These are phyloP conservation scores for Solidago caesia DNA, from an alignment of 129 eudicot species.

Conservation along the genomic window DNA sequence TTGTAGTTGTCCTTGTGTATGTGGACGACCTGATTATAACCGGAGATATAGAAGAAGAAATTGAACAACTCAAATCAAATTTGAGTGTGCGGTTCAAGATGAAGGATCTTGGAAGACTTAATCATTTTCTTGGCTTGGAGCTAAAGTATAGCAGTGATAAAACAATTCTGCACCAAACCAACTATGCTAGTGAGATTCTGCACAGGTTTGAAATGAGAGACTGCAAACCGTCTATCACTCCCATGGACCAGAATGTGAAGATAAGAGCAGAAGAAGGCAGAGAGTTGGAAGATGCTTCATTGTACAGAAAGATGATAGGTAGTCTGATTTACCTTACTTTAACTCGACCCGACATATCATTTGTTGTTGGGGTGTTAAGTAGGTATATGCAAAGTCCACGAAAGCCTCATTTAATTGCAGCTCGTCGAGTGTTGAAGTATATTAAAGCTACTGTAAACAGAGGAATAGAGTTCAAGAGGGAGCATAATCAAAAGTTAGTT, in stretches of 20 bases:
- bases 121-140: not conserved
- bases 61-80: not conserved
- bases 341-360: too few species aligned
- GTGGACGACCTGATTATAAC: not conserved
- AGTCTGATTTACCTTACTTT: not conserved
- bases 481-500: too few species aligned
- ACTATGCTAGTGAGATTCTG: not conserved
- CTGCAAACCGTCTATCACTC: not conserved
- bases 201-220: too few species aligned
- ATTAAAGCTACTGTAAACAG: too few species aligned
- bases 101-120: not conserved
- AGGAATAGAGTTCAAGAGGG: too few species aligned
- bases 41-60: not conserved
- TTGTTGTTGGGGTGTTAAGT: not conserved
- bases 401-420: not conserved
- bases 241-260: too few species aligned
- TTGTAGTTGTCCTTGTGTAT: not conserved
- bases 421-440: too few species aligned
- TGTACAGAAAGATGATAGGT: not conserved
- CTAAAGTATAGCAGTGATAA: not conserved
- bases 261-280: not conserved
- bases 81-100: not conserved
- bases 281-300: not conserved
- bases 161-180: not conserved
- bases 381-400: not conserved